Base-by-base conservation (phyloP, 495 filamentous ascomycete genomes). In the Podospora bellae-mahoneyi region DNA sequence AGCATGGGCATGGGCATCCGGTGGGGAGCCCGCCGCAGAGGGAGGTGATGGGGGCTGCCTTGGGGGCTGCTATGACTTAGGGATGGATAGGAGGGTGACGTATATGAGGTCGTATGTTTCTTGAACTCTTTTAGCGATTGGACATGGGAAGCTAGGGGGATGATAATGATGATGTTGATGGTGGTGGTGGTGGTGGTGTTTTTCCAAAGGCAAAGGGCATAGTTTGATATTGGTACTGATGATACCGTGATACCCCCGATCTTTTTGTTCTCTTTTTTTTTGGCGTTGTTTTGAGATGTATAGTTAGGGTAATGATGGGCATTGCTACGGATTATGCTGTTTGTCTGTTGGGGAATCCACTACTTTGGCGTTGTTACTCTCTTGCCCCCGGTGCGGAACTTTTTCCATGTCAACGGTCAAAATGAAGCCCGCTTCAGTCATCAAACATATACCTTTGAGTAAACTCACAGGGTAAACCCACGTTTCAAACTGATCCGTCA, bases 1-100 rank as follows among this genome's bases (percentile, higher is more conserved):
- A 78, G 2, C 73, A 78, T 56, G 60, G 34, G 15, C 73, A 76
- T 67, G 60, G 27, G 2, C 66, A 72, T 59, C 53, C 60, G 53
- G 53, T 64, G 26, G 57, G 13, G 6, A 64, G 62, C 20, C 26
- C 69, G 18, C 26, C 68, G 1, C 63, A 23, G 0, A 64, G 55
- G 39, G 54, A 65, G 54, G 69, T 70, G 23, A 62, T 65, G 2
- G 69, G 68, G 44, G 64, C 66, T 28, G 64, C 64, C 18, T 63
- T 58, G 55, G n/a, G n/a, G n/a, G 55, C 55, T 20, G 55, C 55
- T 58, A 48, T 48, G 39, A 48, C 6, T 48, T 48, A 27, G 28
- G 64, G 9, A 10, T 27, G 30, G 6, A 44, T n/a, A 20, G 23
- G 55, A 28, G 9, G 64, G 34, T 10, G 39, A 48, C 18, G 39